A percentile compares a stretch with the other conserved stretches of the same genome.
These are phyloP conservation scores for Aschersonia sp. DNA, from an alignment of 2,329 filamentous ascomycete species.

Conservation along the genomic window DNA sequence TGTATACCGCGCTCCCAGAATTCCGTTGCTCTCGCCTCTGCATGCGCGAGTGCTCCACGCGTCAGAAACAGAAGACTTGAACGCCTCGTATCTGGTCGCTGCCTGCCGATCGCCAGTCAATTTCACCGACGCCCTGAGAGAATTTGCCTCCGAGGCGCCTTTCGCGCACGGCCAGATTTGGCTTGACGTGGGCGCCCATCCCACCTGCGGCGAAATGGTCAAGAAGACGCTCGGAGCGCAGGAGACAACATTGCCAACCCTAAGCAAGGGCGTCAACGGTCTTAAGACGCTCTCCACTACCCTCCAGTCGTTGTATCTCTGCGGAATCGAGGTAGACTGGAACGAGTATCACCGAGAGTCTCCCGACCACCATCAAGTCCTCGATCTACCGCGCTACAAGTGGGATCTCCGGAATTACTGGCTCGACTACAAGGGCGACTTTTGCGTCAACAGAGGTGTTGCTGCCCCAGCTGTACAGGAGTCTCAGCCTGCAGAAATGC, in stretches of 20 bases:
- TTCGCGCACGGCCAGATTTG: not conserved
- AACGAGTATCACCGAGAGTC: not conserved
- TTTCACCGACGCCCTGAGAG: not conserved
- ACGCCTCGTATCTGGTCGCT: not conserved
- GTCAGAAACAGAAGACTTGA: not conserved
- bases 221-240: not conserved
- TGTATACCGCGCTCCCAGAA: conserved; percentile 2
- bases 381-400: not conserved
- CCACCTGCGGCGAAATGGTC: not conserved
- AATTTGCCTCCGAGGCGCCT: not conserved
- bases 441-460: not conserved
- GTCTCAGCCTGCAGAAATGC: not conserved
- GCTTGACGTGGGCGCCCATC: not conserved
- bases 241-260: not conserved
- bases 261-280: not conserved
- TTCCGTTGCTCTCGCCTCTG: conserved; percentile 55
- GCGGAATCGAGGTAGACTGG: not conserved
- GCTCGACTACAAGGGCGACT: not conserved
- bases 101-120: not conserved
- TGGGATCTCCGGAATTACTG: conserved; percentile 1
- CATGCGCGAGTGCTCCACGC: conserved; percentile 12
- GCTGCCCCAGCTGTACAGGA: not conserved
- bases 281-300: not conserved
- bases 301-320: not conserved
- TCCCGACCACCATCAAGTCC: not conserved